These are phyloP conservation scores for Pharnaceum exiguum DNA, from an alignment of 148 eudicot genomes.

Conservation along the genomic window DNA sequence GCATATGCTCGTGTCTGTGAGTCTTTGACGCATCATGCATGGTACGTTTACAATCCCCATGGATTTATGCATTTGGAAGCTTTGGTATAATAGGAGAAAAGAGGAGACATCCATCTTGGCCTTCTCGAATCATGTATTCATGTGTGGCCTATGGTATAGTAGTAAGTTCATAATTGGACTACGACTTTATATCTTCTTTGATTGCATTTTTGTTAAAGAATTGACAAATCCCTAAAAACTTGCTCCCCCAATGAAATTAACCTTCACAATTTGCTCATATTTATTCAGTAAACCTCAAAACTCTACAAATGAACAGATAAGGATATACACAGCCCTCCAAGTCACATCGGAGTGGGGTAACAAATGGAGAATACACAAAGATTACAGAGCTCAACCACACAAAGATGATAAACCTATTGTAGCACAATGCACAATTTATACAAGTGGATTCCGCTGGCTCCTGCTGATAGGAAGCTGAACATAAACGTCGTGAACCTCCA, in stretches of 20 bases:
- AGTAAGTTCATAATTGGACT: background rate
- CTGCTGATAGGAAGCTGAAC: constrained; percentile 83
- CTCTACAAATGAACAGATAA: constrained; percentile 19
- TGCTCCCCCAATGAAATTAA: background rate
- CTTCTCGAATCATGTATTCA: constrained; percentile 4
- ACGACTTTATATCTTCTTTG: background rate
- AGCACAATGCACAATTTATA: constrained; percentile 31
- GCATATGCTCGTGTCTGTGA: constrained; percentile 1
- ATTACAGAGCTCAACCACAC: constrained; percentile 18
- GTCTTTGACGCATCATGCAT: background rate
- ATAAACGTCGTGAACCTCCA: constrained; percentile 72
- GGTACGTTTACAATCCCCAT: background rate
- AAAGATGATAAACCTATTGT: background rate
- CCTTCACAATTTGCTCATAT: too few relatives aligned
- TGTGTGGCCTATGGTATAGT: background rate
- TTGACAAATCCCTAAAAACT: too few relatives aligned
- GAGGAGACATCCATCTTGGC: background rate
- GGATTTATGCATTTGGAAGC: constrained; percentile 16
- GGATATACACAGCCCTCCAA: constrained; percentile 28
- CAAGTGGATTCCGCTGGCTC: constrained; percentile 55
- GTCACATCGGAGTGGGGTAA: constrained; percentile 10
- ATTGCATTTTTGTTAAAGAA: background rate
- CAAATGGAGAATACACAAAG: constrained; percentile 12
- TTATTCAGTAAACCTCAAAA: background rate
- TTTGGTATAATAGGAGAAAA: background rate